phyloP scores from a whole-genome alignment of 176 grass and related monocot genomes.

The Carex littledalei region DNA sequence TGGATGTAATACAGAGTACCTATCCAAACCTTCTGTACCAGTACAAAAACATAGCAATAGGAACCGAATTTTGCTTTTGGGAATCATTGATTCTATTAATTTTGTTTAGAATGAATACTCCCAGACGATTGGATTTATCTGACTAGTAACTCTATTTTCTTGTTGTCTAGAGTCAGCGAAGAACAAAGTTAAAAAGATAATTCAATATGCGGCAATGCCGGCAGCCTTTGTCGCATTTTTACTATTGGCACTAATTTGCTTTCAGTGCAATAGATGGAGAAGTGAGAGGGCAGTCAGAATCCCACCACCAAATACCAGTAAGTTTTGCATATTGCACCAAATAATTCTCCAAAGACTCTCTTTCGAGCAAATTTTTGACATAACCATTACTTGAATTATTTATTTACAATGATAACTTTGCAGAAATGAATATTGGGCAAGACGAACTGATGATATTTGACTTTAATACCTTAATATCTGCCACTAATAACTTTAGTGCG shows the following conservation, averaged over 20 bases:
- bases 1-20: neutral
- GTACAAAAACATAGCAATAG: too few species aligned
- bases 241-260: neutral
- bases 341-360: neutral
- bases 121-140: neutral
- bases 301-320: constrained; percentile 9
- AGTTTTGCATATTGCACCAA: neutral
- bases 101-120: neutral
- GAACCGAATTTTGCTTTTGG: too few species aligned
- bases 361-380: neutral
- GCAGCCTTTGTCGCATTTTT: neutral
- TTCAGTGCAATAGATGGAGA: constrained; percentile 1
- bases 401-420: neutral
- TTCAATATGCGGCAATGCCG: constrained; percentile 8
- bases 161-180: neutral
- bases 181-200: neutral
- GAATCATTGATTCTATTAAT: neutral
- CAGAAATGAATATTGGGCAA: neutral
- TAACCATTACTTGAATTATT: neutral
- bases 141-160: neutral
- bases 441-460: constrained; percentile 2
- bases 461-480: constrained; percentile 4
- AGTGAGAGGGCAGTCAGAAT: neutral
- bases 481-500: constrained; percentile 5
- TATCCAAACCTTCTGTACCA: neutral